A percentile compares a stretch with the other conserved stretches of the same genome.
phyloP scores from a whole-genome alignment of 75 land plant genomes.

The Larix kaempferi region DNA sequence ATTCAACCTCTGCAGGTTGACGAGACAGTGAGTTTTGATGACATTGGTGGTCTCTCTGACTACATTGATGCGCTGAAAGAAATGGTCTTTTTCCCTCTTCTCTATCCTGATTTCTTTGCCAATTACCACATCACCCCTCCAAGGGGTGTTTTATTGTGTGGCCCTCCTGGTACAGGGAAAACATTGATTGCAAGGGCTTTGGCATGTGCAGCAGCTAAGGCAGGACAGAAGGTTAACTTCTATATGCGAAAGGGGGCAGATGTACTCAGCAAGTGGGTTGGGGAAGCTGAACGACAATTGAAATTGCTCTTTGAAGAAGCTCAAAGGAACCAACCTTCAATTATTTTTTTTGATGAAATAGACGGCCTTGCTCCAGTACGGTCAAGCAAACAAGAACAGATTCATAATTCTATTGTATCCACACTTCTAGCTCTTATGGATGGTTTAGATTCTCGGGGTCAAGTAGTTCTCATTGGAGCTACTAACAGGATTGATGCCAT shows the following conservation, averaged over 20 bases:
- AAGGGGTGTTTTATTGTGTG: slow-evolving; percentile 92
- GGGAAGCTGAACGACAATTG: slow-evolving; percentile 96
- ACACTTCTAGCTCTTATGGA: slow-evolving; percentile 98
- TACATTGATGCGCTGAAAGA: slow-evolving; percentile 96
- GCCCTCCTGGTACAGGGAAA: slow-evolving; percentile 98
- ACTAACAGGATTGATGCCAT: slow-evolving; percentile 98
- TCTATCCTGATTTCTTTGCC: slow-evolving; percentile 93
- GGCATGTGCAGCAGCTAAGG: slow-evolving; percentile 95
- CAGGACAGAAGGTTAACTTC: slow-evolving; percentile 97
- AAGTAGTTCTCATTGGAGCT: slow-evolving; percentile 97
- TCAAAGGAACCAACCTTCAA: slow-evolving; percentile 95
- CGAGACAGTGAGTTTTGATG: slow-evolving; percentile 86
- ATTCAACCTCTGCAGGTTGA: slow-evolving; percentile 97
- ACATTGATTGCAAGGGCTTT: slow-evolving; percentile 95
- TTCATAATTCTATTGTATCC: slow-evolving; percentile 97
- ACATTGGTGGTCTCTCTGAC: slow-evolving; percentile 90
- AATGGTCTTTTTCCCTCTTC: slow-evolving; percentile 96
- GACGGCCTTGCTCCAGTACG: slow-evolving; percentile 99
- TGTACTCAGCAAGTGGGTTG: slow-evolving; percentile 99
- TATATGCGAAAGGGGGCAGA: slow-evolving; percentile 99
- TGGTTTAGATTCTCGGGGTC: slow-evolving; percentile 97
- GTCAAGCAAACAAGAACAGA: slow-evolving; percentile 97
- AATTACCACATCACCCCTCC: slow-evolving; percentile 96
- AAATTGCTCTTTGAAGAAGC: slow-evolving; percentile 98
- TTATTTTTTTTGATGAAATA: slow-evolving; percentile 98